Evolutionary conservation across 352 stramenopile species (phyloP).

Genomic region (Pseudoperonospora humuli): DNA sequence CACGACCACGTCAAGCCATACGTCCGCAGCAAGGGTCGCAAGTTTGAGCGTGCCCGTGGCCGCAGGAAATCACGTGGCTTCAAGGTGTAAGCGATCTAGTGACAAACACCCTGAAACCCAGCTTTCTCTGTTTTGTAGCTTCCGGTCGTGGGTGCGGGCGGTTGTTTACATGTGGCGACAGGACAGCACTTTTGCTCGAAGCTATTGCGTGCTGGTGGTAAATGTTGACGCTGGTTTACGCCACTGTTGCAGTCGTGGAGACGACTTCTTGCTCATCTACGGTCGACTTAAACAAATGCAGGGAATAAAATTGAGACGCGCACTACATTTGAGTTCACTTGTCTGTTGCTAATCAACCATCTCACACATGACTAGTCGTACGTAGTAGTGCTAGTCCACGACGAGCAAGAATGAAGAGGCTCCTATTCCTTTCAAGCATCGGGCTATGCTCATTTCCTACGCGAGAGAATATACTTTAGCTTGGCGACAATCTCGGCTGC

Average conservation of each 20-base stretch:
- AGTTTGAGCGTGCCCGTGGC: conserved; percentile 99
- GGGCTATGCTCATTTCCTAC: conserved; percentile 43
- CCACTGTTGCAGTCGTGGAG: conserved; percentile 18
- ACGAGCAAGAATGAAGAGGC: not conserved
- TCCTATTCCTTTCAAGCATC: not conserved
- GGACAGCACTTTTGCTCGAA: conserved; percentile 19
- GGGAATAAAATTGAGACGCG: conserved; percentile 83
- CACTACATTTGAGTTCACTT: conserved; percentile 41
- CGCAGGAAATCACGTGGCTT: conserved; percentile 98
- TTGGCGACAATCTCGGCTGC: conserved; percentile 85
- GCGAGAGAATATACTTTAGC: conserved; percentile 86
- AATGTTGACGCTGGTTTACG: conserved; percentile 10
- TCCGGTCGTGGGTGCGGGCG: conserved; percentile 12
- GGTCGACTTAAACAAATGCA: conserved; percentile 38
- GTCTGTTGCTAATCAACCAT: too few species aligned
- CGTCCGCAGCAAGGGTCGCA: conserved; percentile 97
- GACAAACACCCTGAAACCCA: conserved; percentile 25
- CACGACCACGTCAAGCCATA: conserved; percentile 99
- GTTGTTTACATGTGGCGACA: conserved; percentile 1
- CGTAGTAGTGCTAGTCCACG: too few species aligned
- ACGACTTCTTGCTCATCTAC: conserved; percentile 18
- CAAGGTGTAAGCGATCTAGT: conserved; percentile 94
- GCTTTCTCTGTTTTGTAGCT: conserved; percentile 27
- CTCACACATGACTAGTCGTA: too few species aligned
- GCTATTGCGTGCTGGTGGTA: conserved; percentile 11